Base-by-base conservation (phyloP, 768 basidiomycete species). In the Cytidiella melzeri region DNA sequence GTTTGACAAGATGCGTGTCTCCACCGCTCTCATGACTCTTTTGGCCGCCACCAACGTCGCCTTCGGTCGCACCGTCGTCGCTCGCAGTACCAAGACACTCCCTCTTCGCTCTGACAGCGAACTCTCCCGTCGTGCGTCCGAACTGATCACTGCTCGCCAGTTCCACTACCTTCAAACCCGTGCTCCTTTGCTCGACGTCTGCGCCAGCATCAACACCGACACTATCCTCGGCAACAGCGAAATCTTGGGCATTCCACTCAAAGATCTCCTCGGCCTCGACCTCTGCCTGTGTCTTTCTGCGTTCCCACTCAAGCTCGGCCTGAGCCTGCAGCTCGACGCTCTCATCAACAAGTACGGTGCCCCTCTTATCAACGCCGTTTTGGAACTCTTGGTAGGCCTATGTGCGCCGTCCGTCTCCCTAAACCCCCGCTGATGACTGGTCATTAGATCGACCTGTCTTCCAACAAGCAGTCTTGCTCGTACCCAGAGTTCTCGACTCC, bases 281-380 rank as follows among this genome's bases (percentile, higher is more conserved):
- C 59, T 71, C 18, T 73, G 72, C 55, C 55, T 74, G 7, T 74
- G 73, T 54, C 57, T 72, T 21, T 69, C 72, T 6, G 43, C 60
- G 0, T 42, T 63, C 2, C 47, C 60, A 4, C 20, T 54, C 48
- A 28, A 27, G 7, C 42, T 63, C 25, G 26, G 47, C 18, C 7
- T 43, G 26, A 26, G 53, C 34, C 40, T 23, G 6, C 15, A 50
- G 12, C 45, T 63, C 42, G 21, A 28, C 11, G 28, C 13, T 1
- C 51, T 61, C 27, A 45, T 38, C 19, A 19, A 50, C 15, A 23
- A 48, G 4, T 55, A 50, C 36, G 61, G 61, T 24, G 18, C 25
- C 11, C 11, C 5, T 12, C 15, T 25, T 5, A 43, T 61, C 10
- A 41, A 26, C 12, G 40, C 43, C 7, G 47, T 56, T 23, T 51